These are phyloP conservation scores for Geotrichum europaeum DNA, from an alignment of 1,139 yeast species.

Conservation along the genomic window DNA sequence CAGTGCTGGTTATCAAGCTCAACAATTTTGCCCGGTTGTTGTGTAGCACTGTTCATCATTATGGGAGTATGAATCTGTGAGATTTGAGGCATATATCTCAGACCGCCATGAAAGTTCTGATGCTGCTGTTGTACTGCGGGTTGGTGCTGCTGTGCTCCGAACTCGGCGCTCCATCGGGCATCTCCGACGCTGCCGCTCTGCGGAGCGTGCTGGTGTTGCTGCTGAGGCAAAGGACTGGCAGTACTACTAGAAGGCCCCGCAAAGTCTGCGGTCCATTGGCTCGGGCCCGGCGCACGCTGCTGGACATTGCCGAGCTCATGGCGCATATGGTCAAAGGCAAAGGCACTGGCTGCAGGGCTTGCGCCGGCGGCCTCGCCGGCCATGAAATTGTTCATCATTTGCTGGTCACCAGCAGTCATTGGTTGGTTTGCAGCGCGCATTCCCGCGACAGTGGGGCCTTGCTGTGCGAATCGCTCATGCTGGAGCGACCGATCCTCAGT, in stretches of 20 bases:
- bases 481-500: conserved; percentile 58
- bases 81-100: conserved; percentile 10
- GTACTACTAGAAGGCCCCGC: conserved; percentile 1
- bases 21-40: conserved; percentile 24
- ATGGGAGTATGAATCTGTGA: conserved; percentile 4
- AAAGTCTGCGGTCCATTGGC: conserved; percentile 29
- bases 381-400: conserved; percentile 55
- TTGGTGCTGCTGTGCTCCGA: background rate
- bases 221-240: background rate
- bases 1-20: conserved; percentile 46
- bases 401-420: conserved; percentile 34
- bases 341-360: conserved; percentile 25
- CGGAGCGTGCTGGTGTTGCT: background rate
- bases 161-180: conserved; percentile 11
- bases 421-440: conserved; percentile 36
- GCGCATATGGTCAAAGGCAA: conserved; percentile 34
- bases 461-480: conserved; percentile 40
- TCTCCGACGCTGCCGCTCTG: background rate
- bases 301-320: conserved; percentile 29
- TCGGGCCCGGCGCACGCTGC: conserved; percentile 9
- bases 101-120: background rate
- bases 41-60: background rate
- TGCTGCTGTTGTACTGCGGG: background rate
- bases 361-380: background rate
- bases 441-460: conserved; percentile 24